Evolutionary conservation across 306 rosid genomes (phyloP).

Genomic region (Clitoria ternatea): DNA sequence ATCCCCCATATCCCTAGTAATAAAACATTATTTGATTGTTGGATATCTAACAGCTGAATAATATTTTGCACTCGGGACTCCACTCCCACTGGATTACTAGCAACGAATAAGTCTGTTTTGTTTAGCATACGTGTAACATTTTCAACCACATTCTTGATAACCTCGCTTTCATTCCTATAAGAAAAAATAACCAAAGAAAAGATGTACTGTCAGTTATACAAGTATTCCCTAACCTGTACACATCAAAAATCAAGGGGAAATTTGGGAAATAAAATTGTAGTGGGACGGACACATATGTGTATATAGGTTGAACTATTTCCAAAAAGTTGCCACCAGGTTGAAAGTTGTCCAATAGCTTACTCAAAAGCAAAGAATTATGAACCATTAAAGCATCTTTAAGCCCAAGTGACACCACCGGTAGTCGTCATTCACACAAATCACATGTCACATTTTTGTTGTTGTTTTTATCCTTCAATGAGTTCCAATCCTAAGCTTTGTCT

Average conservation of each 20-base stretch:
- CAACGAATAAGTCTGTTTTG: not conserved
- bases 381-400: too few species aligned
- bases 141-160: not conserved
- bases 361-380: too few species aligned
- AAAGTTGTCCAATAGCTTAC: too few species aligned
- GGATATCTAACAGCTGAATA: not conserved
- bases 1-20: constrained; percentile 27
- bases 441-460: too few species aligned
- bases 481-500: too few species aligned
- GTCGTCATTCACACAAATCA: too few species aligned
- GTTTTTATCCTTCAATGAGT: too few species aligned
- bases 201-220: too few species aligned
- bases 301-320: too few species aligned
- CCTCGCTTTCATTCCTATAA: not conserved
- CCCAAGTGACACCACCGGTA: too few species aligned
- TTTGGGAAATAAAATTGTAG: not conserved
- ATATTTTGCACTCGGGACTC: not conserved
- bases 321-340: too few species aligned
- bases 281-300: not conserved
- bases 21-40: not conserved
- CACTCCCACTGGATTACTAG: not conserved
- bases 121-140: not conserved
- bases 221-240: too few species aligned
- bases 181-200: not conserved
- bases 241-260: not conserved